A percentile compares a stretch with the other conserved stretches of the same genome.
These are phyloP conservation scores for Flaveria bidentis DNA, from an alignment of 129 eudicot species.

Conservation along the genomic window DNA sequence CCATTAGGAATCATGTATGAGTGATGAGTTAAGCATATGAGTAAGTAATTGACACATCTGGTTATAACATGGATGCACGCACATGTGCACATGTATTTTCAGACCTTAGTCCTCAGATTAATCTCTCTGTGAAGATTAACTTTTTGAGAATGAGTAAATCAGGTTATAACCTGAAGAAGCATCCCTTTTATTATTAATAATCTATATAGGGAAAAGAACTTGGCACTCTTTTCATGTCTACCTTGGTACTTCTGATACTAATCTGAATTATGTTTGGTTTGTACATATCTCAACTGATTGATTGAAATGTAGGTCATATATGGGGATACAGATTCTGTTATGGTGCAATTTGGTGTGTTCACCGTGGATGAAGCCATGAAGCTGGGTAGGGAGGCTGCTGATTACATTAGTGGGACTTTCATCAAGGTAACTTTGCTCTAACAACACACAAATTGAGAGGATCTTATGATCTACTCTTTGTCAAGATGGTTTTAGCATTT, in stretches of 20 bases:
- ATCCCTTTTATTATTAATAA: neutral
- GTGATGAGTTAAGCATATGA: slow-evolving; percentile 10
- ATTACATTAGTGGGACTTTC: slow-evolving; percentile 84
- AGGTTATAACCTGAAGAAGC: neutral
- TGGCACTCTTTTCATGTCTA: neutral
- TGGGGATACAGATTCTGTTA: slow-evolving; percentile 99
- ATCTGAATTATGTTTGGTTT: slow-evolving; percentile 3
- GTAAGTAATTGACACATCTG: neutral
- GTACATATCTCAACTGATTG: slow-evolving; percentile 11
- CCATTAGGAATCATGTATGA: slow-evolving; percentile 8
- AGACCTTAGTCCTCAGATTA: neutral
- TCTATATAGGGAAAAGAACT: neutral
- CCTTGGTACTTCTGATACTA: neutral
- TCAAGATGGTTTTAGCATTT: neutral
- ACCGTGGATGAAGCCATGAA: slow-evolving; percentile 91
- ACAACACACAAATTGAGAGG: neutral
- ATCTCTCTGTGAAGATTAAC: neutral
- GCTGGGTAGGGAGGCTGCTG: slow-evolving; percentile 98
- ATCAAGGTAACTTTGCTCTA: slow-evolving; percentile 53
- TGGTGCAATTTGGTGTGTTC: slow-evolving; percentile 92
- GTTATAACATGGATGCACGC: neutral
- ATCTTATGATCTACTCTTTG: neutral
- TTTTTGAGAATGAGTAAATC: neutral
- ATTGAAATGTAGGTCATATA: slow-evolving; percentile 71
- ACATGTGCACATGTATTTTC: neutral